These are phyloP conservation scores for Cryphonectria japonica DNA, from an alignment of 2,329 filamentous ascomycete genomes.

Conservation along the genomic window DNA sequence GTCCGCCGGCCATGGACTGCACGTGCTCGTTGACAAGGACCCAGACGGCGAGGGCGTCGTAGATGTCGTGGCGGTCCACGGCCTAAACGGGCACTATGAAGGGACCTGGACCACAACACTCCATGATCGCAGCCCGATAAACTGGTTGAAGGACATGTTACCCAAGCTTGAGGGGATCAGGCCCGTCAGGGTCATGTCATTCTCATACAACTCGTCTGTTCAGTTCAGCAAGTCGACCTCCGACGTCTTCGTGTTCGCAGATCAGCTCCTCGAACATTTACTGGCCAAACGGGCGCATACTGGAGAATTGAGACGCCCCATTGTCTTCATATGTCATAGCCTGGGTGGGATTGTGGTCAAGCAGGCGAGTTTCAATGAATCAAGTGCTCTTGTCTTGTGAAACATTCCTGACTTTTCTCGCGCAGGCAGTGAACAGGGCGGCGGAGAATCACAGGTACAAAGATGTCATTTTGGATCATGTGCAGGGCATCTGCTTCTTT, in stretches of 20 bases:
- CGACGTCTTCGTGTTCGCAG: constrained; percentile 1
- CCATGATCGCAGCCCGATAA: neutral
- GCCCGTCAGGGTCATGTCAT: neutral
- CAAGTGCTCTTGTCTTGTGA: neutral
- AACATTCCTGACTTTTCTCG: neutral
- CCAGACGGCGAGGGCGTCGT: constrained; percentile 10
- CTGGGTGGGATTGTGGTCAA: neutral
- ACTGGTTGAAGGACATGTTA: constrained; percentile 13
- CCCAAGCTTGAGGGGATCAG: neutral
- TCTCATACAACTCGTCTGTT: neutral
- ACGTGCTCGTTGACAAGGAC: constrained; percentile 15
- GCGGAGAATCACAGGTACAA: neutral
- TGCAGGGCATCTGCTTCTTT: constrained; percentile 9
- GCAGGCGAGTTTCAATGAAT: neutral
- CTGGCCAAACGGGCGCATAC: neutral
- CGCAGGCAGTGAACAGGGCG: constrained; percentile 13
- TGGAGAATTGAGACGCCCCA: neutral
- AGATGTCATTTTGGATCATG: neutral
- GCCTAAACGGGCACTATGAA: constrained; percentile 3
- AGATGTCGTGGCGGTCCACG: constrained; percentile 18
- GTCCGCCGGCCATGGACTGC: constrained; percentile 4
- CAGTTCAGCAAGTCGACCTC: constrained; percentile 12
- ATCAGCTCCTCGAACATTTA: constrained; percentile 12
- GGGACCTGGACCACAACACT: constrained; percentile 4
- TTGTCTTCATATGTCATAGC: neutral